Percentiles rank a stretch among this genome's conserved stretches.
These are phyloP conservation scores for Catenaria anguillulae DNA, from an alignment of 371 early-diverging fungal genomes.

Conservation along the genomic window DNA sequence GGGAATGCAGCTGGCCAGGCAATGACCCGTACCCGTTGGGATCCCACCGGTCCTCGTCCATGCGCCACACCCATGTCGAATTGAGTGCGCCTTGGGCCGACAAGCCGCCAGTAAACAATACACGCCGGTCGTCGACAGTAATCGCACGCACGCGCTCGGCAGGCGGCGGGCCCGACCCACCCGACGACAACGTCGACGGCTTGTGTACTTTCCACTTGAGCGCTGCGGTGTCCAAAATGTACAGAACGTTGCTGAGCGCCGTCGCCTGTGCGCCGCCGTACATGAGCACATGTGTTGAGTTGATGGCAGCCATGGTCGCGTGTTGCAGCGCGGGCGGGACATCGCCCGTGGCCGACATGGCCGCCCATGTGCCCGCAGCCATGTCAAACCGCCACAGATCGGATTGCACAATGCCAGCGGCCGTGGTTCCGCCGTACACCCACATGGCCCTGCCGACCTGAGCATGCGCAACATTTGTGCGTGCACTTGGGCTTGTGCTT, in stretches of 20 bases:
- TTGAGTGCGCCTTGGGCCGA: background rate
- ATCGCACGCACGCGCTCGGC: background rate
- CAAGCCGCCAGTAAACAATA: background rate
- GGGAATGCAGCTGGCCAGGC: background rate
- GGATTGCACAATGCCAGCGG: background rate
- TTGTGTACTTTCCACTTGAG: no score
- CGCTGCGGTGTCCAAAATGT: background rate
- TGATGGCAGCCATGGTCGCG: slow-evolving; percentile 6
- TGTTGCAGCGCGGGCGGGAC: background rate
- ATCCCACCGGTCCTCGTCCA: background rate
- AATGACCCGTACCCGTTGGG: background rate
- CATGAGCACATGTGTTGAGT: slow-evolving; percentile 9
- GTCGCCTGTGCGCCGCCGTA: slow-evolving; percentile 10
- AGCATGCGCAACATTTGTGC: background rate
- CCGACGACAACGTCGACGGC: no score
- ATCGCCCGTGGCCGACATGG: background rate
- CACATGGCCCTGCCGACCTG: background rate
- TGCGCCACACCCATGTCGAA: background rate
- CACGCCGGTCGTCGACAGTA: background rate
- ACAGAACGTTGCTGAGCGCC: background rate
- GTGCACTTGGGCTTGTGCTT: no score
- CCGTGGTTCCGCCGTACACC: background rate
- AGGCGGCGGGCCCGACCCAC: background rate
- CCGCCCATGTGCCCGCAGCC: slow-evolving; percentile 5
- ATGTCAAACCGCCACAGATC: slow-evolving; percentile 12